Conservation (phyloP, 352 stramenopile genomes). For the Phytopythium helicoides region DNA sequence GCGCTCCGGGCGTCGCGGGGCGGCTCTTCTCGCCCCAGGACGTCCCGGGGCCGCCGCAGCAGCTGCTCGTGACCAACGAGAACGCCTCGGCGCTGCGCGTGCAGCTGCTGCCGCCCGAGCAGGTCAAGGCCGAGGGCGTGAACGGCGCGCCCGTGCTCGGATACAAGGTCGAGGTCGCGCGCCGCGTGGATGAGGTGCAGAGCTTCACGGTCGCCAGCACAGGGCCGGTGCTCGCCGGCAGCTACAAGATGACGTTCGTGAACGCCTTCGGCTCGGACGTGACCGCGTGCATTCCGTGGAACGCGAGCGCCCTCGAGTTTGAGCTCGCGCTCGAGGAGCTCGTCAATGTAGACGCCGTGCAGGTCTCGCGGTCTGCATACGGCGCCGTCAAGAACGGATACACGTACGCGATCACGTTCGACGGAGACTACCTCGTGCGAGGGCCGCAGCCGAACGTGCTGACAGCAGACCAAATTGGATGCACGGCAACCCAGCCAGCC, state of each 20-base stretch:
- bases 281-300: constrained; percentile 67
- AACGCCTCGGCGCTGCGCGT: constrained; percentile 56
- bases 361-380: constrained; percentile 49
- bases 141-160: constrained; percentile 70
- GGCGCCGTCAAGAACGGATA: constrained; percentile 49
- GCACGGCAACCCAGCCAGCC: constrained; percentile 29
- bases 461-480: constrained; percentile 33
- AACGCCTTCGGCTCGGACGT: constrained; percentile 29
- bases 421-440: constrained; percentile 56
- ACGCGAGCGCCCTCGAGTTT: constrained; percentile 63
- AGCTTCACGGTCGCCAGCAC: constrained; percentile 61
- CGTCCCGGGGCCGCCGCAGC: constrained; percentile 59
- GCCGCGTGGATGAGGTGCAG: constrained; percentile 68
- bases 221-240: constrained; percentile 43
- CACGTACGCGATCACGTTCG: constrained; percentile 73
- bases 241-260: constrained; percentile 57
- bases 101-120: constrained; percentile 54
- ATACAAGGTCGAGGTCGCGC: constrained; percentile 76
- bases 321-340: constrained; percentile 70
- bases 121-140: constrained; percentile 60
- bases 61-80: constrained; percentile 44
- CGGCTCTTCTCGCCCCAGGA: constrained; percentile 61
- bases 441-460: constrained; percentile 56
- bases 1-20: constrained; percentile 10
- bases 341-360: constrained; percentile 60